A percentile compares a stretch with the other conserved stretches of the same genome.
Conservation (phyloP, 345 rosid species). For the Sonneratia caseolaris region DNA sequence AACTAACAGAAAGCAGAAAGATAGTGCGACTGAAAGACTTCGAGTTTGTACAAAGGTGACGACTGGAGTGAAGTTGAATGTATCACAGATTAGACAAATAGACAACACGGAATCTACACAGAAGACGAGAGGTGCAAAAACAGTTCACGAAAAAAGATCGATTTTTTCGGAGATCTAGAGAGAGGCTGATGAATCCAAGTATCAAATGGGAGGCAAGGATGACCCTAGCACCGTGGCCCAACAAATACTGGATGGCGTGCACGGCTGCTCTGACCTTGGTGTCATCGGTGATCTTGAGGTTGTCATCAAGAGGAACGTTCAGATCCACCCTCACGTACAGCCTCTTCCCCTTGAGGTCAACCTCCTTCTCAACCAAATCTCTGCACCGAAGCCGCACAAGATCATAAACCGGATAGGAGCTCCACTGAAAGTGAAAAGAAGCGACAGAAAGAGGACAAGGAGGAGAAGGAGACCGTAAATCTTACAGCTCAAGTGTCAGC, state of each 20-base stretch:
- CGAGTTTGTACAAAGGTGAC: no score
- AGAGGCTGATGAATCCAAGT: background rate
- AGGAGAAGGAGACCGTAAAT: background rate
- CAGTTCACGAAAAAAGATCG: no score
- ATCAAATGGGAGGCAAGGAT: slow-evolving; percentile 44
- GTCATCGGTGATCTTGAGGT: slow-evolving; percentile 40
- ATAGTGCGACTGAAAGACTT: no score
- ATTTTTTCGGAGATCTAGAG: background rate
- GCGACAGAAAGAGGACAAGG: background rate
- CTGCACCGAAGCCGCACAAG: background rate
- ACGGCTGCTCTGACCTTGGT: slow-evolving; percentile 44
- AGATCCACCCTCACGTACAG: slow-evolving; percentile 57
- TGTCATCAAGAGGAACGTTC: slow-evolving; percentile 45
- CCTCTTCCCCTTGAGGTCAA: slow-evolving; percentile 53
- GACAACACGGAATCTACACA: no score
- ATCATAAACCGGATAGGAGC: background rate
- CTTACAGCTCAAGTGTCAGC: background rate
- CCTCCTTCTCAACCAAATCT: slow-evolving; percentile 17
- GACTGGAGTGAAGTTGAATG: no score
- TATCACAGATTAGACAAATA: no score
- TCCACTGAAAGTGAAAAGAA: background rate
- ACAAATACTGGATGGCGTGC: slow-evolving; percentile 44
- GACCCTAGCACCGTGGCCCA: slow-evolving; percentile 30
- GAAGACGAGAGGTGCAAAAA: no score
- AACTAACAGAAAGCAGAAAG: no score